Conservation (phyloP, 768 basidiomycete species). For the Nidula microcarpa region DNA sequence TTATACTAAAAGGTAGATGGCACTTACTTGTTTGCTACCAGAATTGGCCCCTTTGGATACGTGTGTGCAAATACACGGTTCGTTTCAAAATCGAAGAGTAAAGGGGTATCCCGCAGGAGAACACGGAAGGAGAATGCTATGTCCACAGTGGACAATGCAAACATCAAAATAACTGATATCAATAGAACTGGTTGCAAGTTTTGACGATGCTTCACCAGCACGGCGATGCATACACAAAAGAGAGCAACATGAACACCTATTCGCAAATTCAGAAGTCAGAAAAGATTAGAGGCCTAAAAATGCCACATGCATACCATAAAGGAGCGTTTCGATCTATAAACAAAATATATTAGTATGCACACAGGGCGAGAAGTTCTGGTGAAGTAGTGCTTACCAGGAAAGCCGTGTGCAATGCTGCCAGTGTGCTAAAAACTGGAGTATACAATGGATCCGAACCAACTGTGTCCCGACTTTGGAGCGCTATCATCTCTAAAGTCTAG, state of each 20-base stretch:
- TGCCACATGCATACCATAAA: neutral
- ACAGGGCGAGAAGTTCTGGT: neutral
- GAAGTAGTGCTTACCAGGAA: neutral
- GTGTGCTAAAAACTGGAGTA: too few relatives aligned
- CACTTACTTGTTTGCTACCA: constrained; percentile 5
- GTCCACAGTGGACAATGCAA: constrained; percentile 9
- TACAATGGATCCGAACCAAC: too few relatives aligned
- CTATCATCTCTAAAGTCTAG: too few relatives aligned
- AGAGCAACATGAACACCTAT: constrained; percentile 7
- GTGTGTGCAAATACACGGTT: neutral
- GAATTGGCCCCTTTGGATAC: constrained; percentile 2
- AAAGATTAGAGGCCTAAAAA: neutral
- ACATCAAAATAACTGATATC: constrained; percentile 3
- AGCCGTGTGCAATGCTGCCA: neutral
- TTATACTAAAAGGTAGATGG: constrained; percentile 2
- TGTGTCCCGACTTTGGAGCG: too few relatives aligned
- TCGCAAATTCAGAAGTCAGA: neutral
- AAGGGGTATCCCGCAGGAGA: constrained; percentile 1
- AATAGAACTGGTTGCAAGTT: constrained; percentile 4
- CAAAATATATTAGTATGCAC: neutral
- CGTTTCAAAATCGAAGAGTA: neutral
- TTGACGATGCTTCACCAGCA: constrained; percentile 2
- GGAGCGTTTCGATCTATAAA: neutral
- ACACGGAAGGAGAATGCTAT: constrained; percentile 7
- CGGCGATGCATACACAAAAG: constrained; percentile 3